These are phyloP conservation scores for Pichia sp. DNA, from an alignment of 1,139 yeast species.

Conservation along the genomic window DNA sequence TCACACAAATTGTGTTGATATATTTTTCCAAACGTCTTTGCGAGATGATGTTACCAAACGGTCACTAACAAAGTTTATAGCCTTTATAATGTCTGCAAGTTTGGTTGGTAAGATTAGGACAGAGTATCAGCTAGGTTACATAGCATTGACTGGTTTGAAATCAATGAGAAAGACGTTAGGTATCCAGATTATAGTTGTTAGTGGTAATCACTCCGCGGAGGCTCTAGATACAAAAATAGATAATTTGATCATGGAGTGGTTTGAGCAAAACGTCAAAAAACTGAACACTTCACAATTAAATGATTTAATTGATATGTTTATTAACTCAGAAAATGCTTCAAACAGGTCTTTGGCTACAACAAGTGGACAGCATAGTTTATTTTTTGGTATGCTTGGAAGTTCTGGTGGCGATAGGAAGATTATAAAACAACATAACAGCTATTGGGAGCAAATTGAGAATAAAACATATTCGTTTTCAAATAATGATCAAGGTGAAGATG, in stretches of 20 bases:
- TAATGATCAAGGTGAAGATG: conserved; percentile 35
- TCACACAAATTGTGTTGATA: conserved; percentile 45
- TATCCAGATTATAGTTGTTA: conserved; percentile 48
- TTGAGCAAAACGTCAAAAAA: conserved; percentile 23
- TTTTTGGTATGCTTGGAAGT: conserved; percentile 36
- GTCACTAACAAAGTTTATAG: conserved; percentile 42
- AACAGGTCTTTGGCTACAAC: conserved; percentile 24
- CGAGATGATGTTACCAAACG: conserved; percentile 35
- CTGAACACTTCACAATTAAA: conserved; percentile 31
- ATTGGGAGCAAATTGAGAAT: conserved; percentile 47
- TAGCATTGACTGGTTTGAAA: conserved; percentile 50
- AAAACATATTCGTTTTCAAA: conserved; percentile 37
- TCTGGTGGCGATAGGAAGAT: conserved; percentile 27
- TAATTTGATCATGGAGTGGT: conserved; percentile 41
- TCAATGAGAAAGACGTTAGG: conserved; percentile 51
- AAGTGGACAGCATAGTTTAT: conserved; percentile 37
- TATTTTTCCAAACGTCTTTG: conserved; percentile 53
- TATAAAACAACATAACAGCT: conserved; percentile 40
- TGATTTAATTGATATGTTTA: conserved; percentile 37
- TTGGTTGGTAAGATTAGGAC: conserved; percentile 46
- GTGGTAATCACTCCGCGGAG: conserved; percentile 38
- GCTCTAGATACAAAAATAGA: conserved; percentile 43
- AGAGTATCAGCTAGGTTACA: conserved; percentile 55
- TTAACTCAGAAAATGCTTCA: conserved; percentile 28
- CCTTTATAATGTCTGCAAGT: conserved; percentile 40